phyloP scores from a whole-genome alignment of 2,329 filamentous ascomycete genomes.

The Pseudogymnoascus sp. region DNA sequence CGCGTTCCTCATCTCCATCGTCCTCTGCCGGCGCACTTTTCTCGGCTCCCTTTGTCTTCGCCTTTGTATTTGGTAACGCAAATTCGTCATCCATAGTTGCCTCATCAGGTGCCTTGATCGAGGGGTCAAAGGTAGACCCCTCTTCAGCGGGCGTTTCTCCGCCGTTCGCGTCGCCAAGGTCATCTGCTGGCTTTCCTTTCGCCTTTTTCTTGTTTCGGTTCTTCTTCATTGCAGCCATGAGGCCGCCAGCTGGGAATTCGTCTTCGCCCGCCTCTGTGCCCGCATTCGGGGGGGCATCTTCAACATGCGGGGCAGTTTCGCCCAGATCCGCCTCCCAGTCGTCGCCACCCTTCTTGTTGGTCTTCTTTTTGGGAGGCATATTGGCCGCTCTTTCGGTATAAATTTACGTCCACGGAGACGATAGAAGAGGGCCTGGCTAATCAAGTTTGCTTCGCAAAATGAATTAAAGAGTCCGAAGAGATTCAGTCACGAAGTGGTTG shows the following conservation, averaged over 20 bases:
- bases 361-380: conserved; percentile 96
- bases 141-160: conserved; percentile 45
- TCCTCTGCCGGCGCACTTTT: conserved; percentile 36
- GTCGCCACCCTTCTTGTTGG: conserved; percentile 73
- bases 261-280: conserved; percentile 26
- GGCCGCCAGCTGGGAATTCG: conserved; percentile 46
- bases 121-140: conserved; percentile 32
- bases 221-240: conserved; percentile 74
- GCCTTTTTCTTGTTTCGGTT: conserved; percentile 83
- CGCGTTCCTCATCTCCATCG: conserved; percentile 44
- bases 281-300: conserved; percentile 36
- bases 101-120: conserved; percentile 68
- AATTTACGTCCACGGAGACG: conserved; percentile 6
- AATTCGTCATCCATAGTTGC: conserved; percentile 81
- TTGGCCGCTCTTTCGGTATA: conserved; percentile 23
- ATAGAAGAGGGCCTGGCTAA: neutral
- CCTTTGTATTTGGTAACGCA: conserved; percentile 64
- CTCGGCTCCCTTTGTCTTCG: conserved; percentile 51
- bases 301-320: conserved; percentile 53
- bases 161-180: conserved; percentile 53
- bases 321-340: conserved; percentile 94
- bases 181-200: conserved; percentile 68
- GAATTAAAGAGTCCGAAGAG: neutral
- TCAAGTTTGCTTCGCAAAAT: conserved; percentile 1
- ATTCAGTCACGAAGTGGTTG: conserved; percentile 1